Percentiles rank a stretch among this genome's conserved stretches.
Evolutionary conservation across 75 land plant genomes (phyloP).

Genomic region (Azolla pinnata): DNA sequence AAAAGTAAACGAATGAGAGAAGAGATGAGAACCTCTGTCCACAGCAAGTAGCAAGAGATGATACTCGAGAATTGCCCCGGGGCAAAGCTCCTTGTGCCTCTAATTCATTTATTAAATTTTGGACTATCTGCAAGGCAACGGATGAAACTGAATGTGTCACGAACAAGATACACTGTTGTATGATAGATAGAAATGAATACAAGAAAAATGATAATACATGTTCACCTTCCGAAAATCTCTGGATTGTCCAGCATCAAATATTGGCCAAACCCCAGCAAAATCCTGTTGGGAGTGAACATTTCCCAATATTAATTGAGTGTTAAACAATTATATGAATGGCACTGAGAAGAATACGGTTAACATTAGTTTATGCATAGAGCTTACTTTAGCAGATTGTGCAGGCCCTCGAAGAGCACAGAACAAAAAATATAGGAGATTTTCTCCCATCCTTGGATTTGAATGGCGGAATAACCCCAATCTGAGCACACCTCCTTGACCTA

Average conservation of each 20-base stretch:
- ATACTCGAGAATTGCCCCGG: conserved; percentile 95
- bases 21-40: conserved; percentile 62
- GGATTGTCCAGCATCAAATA: conserved; percentile 91
- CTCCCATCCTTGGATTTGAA: conserved; percentile 91
- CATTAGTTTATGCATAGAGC: too few relatives aligned
- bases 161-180: background rate
- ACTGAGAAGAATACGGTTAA: too few relatives aligned
- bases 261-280: conserved; percentile 98
- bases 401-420: conserved; percentile 86
- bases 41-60: conserved; percentile 95
- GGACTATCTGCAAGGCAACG: conserved; percentile 61
- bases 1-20: background rate
- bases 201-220: background rate
- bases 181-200: too few relatives aligned
- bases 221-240: conserved; percentile 90
- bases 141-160: background rate
- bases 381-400: conserved; percentile 69
- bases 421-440: conserved; percentile 88
- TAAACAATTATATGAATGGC: too few relatives aligned
- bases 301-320: too few relatives aligned
- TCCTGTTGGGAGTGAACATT: too few relatives aligned
- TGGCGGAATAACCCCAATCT: conserved; percentile 81
- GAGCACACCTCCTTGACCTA: conserved; percentile 40
- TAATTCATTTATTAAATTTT: conserved; percentile 84
- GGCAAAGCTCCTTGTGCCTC: conserved; percentile 96